These are phyloP conservation scores for Pleurotus citrinopileatus DNA, from an alignment of 768 basidiomycete genomes.

Conservation along the genomic window DNA sequence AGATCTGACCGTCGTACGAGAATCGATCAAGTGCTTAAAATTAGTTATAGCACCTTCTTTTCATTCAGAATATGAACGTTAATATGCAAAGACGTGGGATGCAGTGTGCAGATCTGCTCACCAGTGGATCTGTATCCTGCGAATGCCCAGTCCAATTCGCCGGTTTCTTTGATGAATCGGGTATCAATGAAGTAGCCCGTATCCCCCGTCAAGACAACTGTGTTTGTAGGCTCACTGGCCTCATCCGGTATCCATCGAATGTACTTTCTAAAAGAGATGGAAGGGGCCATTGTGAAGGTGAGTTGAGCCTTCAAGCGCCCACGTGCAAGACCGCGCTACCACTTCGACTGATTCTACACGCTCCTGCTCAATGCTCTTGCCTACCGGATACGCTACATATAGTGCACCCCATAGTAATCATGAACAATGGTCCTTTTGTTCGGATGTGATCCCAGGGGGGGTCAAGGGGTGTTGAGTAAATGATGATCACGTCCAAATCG, in stretches of 20 bases:
- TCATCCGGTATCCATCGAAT: constrained; percentile 32
- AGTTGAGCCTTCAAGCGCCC: no score
- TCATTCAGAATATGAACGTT: neutral
- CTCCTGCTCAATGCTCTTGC: no score
- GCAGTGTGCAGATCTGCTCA: neutral
- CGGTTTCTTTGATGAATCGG: constrained; percentile 26
- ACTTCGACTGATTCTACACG: no score
- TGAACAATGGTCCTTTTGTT: no score
- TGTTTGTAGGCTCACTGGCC: constrained; percentile 32
- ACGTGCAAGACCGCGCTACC: no score
- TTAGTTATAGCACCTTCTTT: constrained; percentile 17
- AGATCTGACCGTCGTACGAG: constrained; percentile 23
- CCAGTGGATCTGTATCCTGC: constrained; percentile 29
- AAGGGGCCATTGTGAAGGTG: neutral
- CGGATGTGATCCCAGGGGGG: no score
- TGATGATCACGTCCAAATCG: no score
- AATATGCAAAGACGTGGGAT: neutral
- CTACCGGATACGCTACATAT: no score
- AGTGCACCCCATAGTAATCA: no score
- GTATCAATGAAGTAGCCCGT: constrained; percentile 33
- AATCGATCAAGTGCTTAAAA: constrained; percentile 31
- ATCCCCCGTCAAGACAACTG: constrained; percentile 29
- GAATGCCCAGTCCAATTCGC: constrained; percentile 35
- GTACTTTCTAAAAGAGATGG: constrained; percentile 15
- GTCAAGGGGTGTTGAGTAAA: no score